phyloP scores from a whole-genome alignment of 2,329 filamentous ascomycete genomes.

The Emmonsiellopsis sp. region DNA sequence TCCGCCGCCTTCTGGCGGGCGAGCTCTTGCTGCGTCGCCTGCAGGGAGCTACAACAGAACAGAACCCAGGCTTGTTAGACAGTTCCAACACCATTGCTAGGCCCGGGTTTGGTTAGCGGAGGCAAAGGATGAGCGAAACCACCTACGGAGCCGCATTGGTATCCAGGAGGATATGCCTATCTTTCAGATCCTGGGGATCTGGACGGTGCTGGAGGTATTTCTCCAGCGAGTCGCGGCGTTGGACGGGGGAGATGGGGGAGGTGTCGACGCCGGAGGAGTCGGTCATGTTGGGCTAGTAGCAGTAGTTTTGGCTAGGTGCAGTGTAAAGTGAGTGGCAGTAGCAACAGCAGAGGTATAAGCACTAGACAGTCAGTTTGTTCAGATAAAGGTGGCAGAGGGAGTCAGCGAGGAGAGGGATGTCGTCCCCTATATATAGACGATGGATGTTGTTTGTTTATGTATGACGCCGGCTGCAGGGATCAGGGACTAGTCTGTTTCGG shows the following conservation, averaged over 20 bases:
- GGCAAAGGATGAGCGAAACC: background rate
- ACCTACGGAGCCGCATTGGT: constrained; percentile 58
- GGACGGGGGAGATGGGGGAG: constrained; percentile 49
- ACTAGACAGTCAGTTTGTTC: background rate
- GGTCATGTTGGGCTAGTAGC: background rate
- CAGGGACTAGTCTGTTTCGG: background rate
- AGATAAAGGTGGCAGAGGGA: background rate
- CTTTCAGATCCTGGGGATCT: constrained; percentile 55
- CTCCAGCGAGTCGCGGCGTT: constrained; percentile 59
- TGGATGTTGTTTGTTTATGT: background rate
- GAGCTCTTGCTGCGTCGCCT: constrained; percentile 53
- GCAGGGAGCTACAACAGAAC: constrained; percentile 37
- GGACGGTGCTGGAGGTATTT: constrained; percentile 64
- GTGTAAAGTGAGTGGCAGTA: background rate
- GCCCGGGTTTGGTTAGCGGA: background rate
- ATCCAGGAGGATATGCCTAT: constrained; percentile 58
- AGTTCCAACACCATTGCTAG: no score
- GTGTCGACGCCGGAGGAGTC: constrained; percentile 39
- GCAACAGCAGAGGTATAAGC: background rate
- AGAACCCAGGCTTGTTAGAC: background rate
- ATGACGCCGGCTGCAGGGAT: background rate
- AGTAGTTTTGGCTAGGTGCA: background rate
- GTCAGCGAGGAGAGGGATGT: no score
- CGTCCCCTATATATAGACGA: background rate
- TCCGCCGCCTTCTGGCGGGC: constrained; percentile 56